Evolutionary conservation across 106 monocot genomes (phyloP).

Genomic region (Chionographis japonica): DNA sequence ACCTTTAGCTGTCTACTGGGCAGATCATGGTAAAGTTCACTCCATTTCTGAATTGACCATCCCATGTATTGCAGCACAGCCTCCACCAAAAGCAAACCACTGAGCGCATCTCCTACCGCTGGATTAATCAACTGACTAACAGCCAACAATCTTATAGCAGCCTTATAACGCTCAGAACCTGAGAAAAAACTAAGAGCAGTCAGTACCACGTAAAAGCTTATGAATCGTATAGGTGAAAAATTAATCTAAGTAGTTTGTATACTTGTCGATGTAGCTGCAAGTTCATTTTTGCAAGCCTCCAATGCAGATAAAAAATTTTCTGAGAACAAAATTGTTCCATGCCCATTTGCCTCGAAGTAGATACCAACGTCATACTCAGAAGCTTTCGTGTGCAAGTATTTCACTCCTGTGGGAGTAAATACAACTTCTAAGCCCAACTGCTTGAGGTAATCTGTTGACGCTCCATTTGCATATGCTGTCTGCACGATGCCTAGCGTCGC

Average conservation of each 20-base stretch:
- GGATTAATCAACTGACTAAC: constrained; percentile 79
- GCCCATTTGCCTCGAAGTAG: constrained; percentile 96
- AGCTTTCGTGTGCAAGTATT: constrained; percentile 88
- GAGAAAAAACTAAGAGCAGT: constrained; percentile 4
- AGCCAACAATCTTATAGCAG: constrained; percentile 71
- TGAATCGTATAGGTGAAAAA: background rate
- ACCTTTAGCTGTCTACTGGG: constrained; percentile 96
- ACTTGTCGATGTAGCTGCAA: constrained; percentile 51
- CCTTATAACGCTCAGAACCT: constrained; percentile 65
- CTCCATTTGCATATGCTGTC: constrained; percentile 98
- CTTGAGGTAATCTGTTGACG: constrained; percentile 74
- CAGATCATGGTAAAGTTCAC: constrained; percentile 75
- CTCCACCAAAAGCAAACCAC: constrained; percentile 89
- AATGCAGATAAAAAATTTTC: constrained; percentile 41
- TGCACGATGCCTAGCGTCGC: constrained; percentile 72
- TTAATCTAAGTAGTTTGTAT: background rate
- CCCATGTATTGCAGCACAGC: constrained; percentile 68
- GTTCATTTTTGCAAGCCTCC: constrained; percentile 33
- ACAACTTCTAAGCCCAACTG: constrained; percentile 69
- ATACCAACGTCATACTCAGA: constrained; percentile 83
- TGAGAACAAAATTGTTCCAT: constrained; percentile 85
- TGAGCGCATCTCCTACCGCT: constrained; percentile 91
- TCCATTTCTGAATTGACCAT: constrained; percentile 80
- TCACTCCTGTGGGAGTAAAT: constrained; percentile 85
- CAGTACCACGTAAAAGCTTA: background rate